Evolutionary conservation across 2,329 filamentous ascomycete species (phyloP).

Genomic region (Cordyceps fumosorosea): DNA sequence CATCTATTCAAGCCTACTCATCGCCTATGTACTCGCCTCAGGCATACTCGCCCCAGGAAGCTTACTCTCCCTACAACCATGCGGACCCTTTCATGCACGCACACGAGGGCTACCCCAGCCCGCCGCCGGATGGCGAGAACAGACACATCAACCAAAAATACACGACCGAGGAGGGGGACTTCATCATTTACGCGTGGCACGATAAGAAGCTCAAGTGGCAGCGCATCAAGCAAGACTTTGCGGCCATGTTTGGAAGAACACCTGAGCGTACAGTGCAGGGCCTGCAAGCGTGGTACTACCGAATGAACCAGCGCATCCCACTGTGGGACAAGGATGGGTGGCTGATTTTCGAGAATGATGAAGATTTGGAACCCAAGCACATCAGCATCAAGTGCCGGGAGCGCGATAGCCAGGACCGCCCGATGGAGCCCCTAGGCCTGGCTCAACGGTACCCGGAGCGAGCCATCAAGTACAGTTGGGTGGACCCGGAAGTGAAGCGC

Average conservation of each 20-base stretch:
- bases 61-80: conserved; percentile 19
- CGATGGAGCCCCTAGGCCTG: conserved; percentile 30
- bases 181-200: conserved; percentile 38
- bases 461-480: conserved; percentile 40
- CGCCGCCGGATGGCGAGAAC: conserved; percentile 30
- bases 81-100: conserved; percentile 20
- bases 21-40: background rate
- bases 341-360: conserved; percentile 33
- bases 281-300: conserved; percentile 38
- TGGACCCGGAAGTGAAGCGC: conserved; percentile 31
- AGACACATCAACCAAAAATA: conserved; percentile 39
- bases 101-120: conserved; percentile 28
- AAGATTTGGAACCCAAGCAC: conserved; percentile 31
- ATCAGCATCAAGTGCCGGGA: conserved; percentile 35
- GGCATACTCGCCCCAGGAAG: conserved; percentile 15
- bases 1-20: conserved; percentile 18
- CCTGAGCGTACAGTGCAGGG: conserved; percentile 34
- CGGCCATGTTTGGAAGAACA: conserved; percentile 30
- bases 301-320: conserved; percentile 36
- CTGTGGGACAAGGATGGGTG: conserved; percentile 34
- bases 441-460: conserved; percentile 41
- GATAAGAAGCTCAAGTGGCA: conserved; percentile 38
- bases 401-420: conserved; percentile 30
- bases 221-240: conserved; percentile 33
- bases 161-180: conserved; percentile 36